These are phyloP conservation scores for Lolium multiflorum DNA, from an alignment of 176 grass and related monocot genomes.

Conservation along the genomic window DNA sequence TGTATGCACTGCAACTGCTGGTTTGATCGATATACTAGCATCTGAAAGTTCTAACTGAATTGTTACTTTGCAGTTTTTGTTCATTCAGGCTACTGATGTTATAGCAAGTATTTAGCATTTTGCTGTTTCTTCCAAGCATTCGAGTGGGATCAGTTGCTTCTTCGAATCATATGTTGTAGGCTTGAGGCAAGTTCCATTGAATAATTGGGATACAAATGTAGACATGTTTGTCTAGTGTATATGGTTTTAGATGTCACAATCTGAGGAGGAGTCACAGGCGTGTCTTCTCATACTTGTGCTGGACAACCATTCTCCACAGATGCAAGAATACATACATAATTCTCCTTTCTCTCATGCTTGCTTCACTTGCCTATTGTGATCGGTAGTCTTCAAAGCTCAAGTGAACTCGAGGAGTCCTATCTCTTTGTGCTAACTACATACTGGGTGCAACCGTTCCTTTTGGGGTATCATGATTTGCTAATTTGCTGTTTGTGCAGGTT, in stretches of 20 bases:
- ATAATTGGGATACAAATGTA: slow-evolving; percentile 9
- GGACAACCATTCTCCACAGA: not conserved
- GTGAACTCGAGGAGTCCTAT: not conserved
- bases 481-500: not conserved
- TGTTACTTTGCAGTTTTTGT: slow-evolving; percentile 32
- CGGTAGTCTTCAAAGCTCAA: not conserved
- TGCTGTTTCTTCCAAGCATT: slow-evolving; percentile 55
- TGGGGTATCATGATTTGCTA: not conserved
- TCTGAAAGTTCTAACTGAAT: too few relatives aligned
- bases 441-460: not conserved
- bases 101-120: not conserved
- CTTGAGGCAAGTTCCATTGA: slow-evolving; percentile 32
- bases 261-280: not conserved
- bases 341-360: not conserved
- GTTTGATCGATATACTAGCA: too few relatives aligned
- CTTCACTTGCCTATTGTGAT: not conserved
- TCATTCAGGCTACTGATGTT: not conserved
- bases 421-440: not conserved
- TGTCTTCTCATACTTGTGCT: slow-evolving; percentile 31
- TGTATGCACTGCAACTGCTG: too few relatives aligned
- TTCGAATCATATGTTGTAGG: slow-evolving; percentile 18
- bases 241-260: slow-evolving; percentile 3
- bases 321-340: not conserved
- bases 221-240: slow-evolving; percentile 7
- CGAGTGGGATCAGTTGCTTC: slow-evolving; percentile 2